Evolutionary conservation across 257 asterid species (phyloP), one percentile per base, ranked within the genome.

Genomic region (Solanum virginianum): DNA sequence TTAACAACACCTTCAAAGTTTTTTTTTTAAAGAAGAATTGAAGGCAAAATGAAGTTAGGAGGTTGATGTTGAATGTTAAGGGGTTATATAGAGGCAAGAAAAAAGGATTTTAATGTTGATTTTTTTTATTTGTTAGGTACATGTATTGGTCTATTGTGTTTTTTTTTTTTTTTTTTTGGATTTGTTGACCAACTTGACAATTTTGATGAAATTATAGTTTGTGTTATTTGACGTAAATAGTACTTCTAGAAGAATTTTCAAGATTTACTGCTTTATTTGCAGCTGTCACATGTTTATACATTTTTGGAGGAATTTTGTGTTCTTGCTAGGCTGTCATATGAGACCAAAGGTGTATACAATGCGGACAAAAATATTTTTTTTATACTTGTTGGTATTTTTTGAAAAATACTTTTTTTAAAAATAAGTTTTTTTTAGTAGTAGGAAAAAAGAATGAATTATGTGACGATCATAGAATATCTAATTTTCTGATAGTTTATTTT

Each of bases 171-270:
- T 10, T 10, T 2, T 56, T 4, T 68, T 32, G 7, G 9, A 43
- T 10, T 43, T 43, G 20, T 71, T 71, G 80, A 71, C 80, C 2
- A 16, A 18, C 14, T 24, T n/a, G 18, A 2, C 14, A 41, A 39
- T 70, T 70, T 70, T 70, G 29, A 70, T 20, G 10, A 69, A 70
- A 70, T 39, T 36, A 65, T 36, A 11, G 41, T 63, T 63, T 63
- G 71, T 5, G 6, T 24, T 68, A 68, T 68, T 66, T 36, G 77
- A 68, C 77, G 77, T 36, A 36, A 36, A 29, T 17, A 71, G 36
- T 70, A 17, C 5, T 70, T 70, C 80, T 41, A 71, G 80, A 71
- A 32, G 80, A 20, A 41, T 43, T 71, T 71, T 71, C 16, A 71
- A 41, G 29, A 41, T 70, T 41, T 24, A 70, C 17, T 41, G 55